These are phyloP conservation scores for Talaromyces sp. DNA, from an alignment of 2,329 filamentous ascomycete genomes.

Conservation along the genomic window DNA sequence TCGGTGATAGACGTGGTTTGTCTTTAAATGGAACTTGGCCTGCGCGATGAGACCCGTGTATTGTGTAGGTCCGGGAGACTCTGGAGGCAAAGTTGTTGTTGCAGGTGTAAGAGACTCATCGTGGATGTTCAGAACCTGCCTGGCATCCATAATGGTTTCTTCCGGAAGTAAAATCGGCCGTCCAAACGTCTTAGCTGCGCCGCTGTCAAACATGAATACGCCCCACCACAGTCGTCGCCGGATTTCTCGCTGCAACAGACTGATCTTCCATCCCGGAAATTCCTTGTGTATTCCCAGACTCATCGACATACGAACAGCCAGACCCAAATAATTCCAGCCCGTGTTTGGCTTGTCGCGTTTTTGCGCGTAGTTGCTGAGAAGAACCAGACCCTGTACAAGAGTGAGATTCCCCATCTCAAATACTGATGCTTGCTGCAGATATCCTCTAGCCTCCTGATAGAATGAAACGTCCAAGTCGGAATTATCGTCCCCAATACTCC, in stretches of 20 bases:
- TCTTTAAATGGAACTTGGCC: slow-evolving; percentile 37
- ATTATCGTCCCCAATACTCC: slow-evolving; percentile 35
- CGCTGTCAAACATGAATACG: slow-evolving; percentile 43
- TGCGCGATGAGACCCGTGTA: slow-evolving; percentile 40
- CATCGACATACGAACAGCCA: slow-evolving; percentile 46
- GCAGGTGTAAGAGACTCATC: slow-evolving; percentile 34
- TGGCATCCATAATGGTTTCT: slow-evolving; percentile 39
- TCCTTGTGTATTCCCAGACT: slow-evolving; percentile 47
- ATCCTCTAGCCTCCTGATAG: slow-evolving; percentile 42
- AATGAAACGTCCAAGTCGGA: slow-evolving; percentile 41
- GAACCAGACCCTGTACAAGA: slow-evolving; percentile 42
- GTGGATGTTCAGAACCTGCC: slow-evolving; percentile 40
- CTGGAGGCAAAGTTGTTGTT: slow-evolving; percentile 31
- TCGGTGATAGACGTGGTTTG: slow-evolving; percentile 40
- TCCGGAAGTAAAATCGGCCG: slow-evolving; percentile 43
- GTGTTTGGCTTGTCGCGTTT: slow-evolving; percentile 48
- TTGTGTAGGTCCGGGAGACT: slow-evolving; percentile 34
- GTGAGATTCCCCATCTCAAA: slow-evolving; percentile 46
- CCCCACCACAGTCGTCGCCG: slow-evolving; percentile 38
- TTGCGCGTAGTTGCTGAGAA: slow-evolving; percentile 46
- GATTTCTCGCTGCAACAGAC: slow-evolving; percentile 37
- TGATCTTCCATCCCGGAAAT: slow-evolving; percentile 43
- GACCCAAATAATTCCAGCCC: slow-evolving; percentile 44
- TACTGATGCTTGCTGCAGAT: slow-evolving; percentile 39
- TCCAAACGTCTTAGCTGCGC: slow-evolving; percentile 47